A percentile compares a stretch with the other conserved stretches of the same genome.
Evolutionary conservation across 1,139 yeast species (phyloP).

Genomic region (Nakaseomyces bracarensis): DNA sequence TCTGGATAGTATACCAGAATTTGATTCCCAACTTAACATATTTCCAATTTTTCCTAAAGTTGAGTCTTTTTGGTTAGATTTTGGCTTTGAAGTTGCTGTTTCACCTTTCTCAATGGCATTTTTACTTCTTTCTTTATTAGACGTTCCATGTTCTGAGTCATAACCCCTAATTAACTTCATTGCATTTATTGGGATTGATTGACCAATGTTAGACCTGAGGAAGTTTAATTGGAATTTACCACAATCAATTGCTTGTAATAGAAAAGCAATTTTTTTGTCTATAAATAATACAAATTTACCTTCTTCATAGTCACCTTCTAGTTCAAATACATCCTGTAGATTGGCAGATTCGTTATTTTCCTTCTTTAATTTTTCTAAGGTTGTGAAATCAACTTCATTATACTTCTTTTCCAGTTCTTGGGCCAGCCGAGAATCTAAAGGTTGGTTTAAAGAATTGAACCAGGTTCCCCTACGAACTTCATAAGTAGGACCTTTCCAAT

Average conservation of each 20-base stretch:
- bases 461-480: constrained; percentile 82
- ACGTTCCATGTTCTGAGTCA: constrained; percentile 26
- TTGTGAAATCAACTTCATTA: constrained; percentile 16
- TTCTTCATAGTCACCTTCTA: constrained; percentile 13
- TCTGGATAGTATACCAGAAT: neutral
- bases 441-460: constrained; percentile 59
- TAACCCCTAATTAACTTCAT: constrained; percentile 20
- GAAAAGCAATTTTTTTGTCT: constrained; percentile 33
- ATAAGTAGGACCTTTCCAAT: constrained; percentile 85
- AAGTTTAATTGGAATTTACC: constrained; percentile 31
- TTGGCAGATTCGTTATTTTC: constrained; percentile 22
- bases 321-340: constrained; percentile 8
- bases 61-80: neutral
- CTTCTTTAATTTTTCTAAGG: constrained; percentile 23
- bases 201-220: constrained; percentile 25
- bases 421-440: constrained; percentile 47
- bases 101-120: constrained; percentile 34
- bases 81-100: constrained; percentile 31
- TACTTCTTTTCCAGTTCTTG: constrained; percentile 54
- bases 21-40: constrained; percentile 6
- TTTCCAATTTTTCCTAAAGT: constrained; percentile 9
- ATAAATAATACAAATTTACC: constrained; percentile 31
- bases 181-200: constrained; percentile 22
- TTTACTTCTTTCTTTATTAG: constrained; percentile 14
- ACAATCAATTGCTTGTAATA: constrained; percentile 33